Evolutionary conservation across 1,139 yeast species (phyloP).

Genomic region (Pichia inconspicua): DNA sequence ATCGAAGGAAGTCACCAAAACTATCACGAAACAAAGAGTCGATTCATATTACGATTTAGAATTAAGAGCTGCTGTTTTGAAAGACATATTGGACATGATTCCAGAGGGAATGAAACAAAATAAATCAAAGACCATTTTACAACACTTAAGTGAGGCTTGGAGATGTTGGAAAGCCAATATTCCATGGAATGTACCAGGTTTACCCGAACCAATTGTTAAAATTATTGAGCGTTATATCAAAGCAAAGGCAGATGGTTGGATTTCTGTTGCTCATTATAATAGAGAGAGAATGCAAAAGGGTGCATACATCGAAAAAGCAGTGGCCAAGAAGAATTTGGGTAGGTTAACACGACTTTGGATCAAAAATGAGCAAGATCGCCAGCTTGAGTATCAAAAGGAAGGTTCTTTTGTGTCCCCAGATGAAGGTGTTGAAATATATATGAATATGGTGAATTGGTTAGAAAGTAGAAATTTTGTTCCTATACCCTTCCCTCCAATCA

Average conservation of each 20-base stretch:
- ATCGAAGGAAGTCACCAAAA: conserved; percentile 85
- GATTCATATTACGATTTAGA: conserved; percentile 94
- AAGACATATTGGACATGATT: conserved; percentile 92
- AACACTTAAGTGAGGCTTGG: conserved; percentile 98
- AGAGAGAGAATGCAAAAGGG: conserved; percentile 85
- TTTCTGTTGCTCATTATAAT: conserved; percentile 85
- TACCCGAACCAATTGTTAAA: conserved; percentile 83
- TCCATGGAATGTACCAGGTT: conserved; percentile 97
- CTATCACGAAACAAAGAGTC: conserved; percentile 89
- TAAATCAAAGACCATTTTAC: conserved; percentile 80
- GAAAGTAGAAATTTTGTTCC: conserved; percentile 79
- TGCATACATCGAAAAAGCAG: conserved; percentile 87
- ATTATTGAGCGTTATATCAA: conserved; percentile 84
- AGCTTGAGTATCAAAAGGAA: conserved; percentile 66
- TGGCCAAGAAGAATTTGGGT: conserved; percentile 87
- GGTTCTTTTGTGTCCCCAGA: conserved; percentile 86
- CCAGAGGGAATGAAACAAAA: conserved; percentile 90
- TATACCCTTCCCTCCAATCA: conserved; percentile 88
- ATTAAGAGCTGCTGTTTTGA: conserved; percentile 88
- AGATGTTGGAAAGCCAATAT: conserved; percentile 98
- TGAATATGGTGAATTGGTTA: conserved; percentile 89
- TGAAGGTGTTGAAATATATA: conserved; percentile 81
- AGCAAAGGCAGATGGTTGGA: conserved; percentile 97
- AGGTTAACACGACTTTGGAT: conserved; percentile 88
- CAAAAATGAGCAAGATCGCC: conserved; percentile 86